Percentiles rank a stretch among this genome's conserved stretches.
Conservation (phyloP, 2,329 filamentous ascomycete species). For the Pseudofabraea citricarpa region DNA sequence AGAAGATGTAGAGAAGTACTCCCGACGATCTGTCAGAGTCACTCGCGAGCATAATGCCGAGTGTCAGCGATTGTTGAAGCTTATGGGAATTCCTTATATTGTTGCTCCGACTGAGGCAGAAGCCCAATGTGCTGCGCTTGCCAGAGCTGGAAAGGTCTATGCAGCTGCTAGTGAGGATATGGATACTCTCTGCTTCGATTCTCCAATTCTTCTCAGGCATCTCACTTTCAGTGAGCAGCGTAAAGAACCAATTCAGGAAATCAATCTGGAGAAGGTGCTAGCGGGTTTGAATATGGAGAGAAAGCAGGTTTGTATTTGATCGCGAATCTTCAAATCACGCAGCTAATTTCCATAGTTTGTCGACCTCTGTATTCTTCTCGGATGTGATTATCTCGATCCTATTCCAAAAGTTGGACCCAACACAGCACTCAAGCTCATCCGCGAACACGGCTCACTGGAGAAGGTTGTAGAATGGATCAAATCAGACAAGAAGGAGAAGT, state of each 20-base stretch:
- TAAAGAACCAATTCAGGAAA: conserved; percentile 97
- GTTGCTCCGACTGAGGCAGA: conserved; percentile 95
- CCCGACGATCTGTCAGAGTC: conserved; percentile 83
- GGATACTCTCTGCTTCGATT: conserved; percentile 95
- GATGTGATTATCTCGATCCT: conserved; percentile 96
- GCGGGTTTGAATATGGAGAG: conserved; percentile 85
- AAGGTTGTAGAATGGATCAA: conserved; percentile 78
- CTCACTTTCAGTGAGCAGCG: conserved; percentile 96
- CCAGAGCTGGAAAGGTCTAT: conserved; percentile 89
- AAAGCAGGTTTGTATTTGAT: conserved; percentile 56
- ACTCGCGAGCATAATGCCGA: conserved; percentile 97
- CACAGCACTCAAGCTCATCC: conserved; percentile 89
- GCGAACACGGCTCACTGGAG: conserved; percentile 84
- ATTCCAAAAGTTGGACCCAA: conserved; percentile 91
- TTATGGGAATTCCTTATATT: conserved; percentile 96
- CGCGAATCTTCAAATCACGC: conserved; percentile 4
- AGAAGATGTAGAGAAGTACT: conserved; percentile 98
- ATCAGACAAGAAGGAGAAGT: conserved; percentile 73
- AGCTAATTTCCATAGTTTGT: too few species aligned
- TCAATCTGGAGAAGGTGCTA: conserved; percentile 80
- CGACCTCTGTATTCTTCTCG: conserved; percentile 93
- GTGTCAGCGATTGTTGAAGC: conserved; percentile 81
- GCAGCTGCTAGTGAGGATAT: conserved; percentile 97
- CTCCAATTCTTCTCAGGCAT: conserved; percentile 85
- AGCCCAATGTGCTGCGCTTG: conserved; percentile 89